Evolutionary conservation across 495 filamentous ascomycete genomes (phyloP), one percentile per base, ranked within the genome.

Genomic region (Aspergillus coremiiformis): DNA sequence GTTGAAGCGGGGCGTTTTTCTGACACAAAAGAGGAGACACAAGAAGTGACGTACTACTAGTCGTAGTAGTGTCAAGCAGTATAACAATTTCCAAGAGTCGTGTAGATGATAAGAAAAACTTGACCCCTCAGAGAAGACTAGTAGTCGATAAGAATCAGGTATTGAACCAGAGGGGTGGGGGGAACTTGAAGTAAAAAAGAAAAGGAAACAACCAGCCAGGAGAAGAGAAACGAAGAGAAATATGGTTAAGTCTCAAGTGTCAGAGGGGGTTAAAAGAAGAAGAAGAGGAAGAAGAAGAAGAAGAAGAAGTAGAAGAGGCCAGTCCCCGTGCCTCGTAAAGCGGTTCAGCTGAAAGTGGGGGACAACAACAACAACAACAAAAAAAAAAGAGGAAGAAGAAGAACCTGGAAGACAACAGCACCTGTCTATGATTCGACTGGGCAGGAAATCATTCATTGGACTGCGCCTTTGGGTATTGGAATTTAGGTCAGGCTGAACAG

Each of bases 211-310:
- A 49, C 39, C 22, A 41, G 58, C 55, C 23, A 50, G 35, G 58
- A 48, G 47, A 56, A 33, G n/a, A 51, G 47, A 35, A 44, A 49
- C 37, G 42, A 45, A 52, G 41, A 17, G 44, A 52, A 47, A n/a
- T 33, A 21, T 52, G 47, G 29, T 41, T 20, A n/a, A 39, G 35
- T n/a, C 35, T 39, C 35, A 17, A n/a, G 17, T 32, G 35, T 19
- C 35, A 32, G 27, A 53, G 42, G 44, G 49, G 52, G 22, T 37
- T 27, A 33, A 53, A 52, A 42, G 48, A 26, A 39, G 14, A 33
- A 51, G 24, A 49, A 49, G 56, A 45, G 54, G 30, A n/a, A n/a
- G n/a, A n/a, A n/a, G n/a, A n/a, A n/a, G 49, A 53, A 26, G 37
- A 33, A 33, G 55, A 52, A 42, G 48, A 26, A 39, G 14, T 27